Conservation (phyloP, 257 asterid species). For the Striga asiatica region DNA sequence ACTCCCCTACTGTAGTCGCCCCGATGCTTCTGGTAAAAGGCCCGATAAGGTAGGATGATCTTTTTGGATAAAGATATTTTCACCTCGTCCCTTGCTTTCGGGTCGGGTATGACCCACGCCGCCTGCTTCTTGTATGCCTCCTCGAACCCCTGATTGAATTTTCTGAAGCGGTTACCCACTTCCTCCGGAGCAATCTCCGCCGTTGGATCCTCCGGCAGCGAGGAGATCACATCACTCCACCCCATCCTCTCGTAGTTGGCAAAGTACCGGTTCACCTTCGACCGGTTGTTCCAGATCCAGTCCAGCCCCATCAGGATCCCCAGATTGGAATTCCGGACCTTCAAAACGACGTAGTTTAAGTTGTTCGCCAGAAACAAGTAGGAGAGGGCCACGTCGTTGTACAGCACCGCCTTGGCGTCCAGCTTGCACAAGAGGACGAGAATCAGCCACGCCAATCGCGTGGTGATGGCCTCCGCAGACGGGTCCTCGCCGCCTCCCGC, state of each 20-base stretch:
- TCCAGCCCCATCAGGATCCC: conserved; percentile 34
- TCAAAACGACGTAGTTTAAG: conserved; percentile 36
- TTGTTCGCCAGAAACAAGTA: conserved; percentile 51
- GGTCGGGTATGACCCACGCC: conserved; percentile 62
- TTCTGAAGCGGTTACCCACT: conserved; percentile 20
- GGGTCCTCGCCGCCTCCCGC: conserved; percentile 15
- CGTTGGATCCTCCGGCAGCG: conserved; percentile 33
- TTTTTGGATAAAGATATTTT: conserved; percentile 25
- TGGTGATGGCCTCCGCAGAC: conserved; percentile 20
- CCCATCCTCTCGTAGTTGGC: conserved; percentile 36
- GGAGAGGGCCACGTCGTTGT: conserved; percentile 32
- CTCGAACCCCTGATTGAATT: conserved; percentile 30
- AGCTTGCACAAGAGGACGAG: conserved; percentile 47
- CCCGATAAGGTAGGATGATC: conserved; percentile 29
- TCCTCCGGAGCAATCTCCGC: conserved; percentile 21
- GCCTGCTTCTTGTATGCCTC: conserved; percentile 37
- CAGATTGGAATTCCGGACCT: conserved; percentile 20
- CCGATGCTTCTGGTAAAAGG: conserved; percentile 23
- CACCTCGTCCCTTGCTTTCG: conserved; percentile 30
- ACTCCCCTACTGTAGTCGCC: not conserved
- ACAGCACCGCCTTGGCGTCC: conserved; percentile 41
- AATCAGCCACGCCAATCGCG: conserved; percentile 37
- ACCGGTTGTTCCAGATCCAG: conserved; percentile 33
- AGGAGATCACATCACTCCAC: conserved; percentile 28
- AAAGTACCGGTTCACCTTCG: conserved; percentile 31